These are phyloP conservation scores for Exophiala oligosperma DNA, from an alignment of 2,329 filamentous ascomycete species.

Conservation along the genomic window DNA sequence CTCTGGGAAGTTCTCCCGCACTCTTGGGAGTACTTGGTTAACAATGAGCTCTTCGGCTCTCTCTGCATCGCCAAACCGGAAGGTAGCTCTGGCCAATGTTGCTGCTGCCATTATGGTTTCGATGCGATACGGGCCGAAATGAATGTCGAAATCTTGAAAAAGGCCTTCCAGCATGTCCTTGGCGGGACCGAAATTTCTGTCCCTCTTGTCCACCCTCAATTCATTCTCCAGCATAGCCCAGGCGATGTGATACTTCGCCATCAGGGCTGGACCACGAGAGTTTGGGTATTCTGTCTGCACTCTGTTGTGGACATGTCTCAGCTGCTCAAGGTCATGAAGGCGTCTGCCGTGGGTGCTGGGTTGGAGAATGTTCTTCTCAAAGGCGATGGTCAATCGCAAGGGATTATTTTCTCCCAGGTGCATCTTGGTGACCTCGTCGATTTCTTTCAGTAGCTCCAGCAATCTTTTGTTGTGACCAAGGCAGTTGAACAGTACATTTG, in stretches of 20 bases:
- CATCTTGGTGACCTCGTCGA: conserved; percentile 10
- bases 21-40: conserved; percentile 7
- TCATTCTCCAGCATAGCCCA: conserved; percentile 23
- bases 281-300: conserved; percentile 4
- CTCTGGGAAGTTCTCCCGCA: conserved; percentile 16
- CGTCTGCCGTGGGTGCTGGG: not conserved
- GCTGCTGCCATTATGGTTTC: conserved; percentile 20
- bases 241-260: conserved; percentile 17
- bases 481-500: conserved; percentile 16
- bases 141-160: conserved; percentile 1
- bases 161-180: conserved; percentile 8
- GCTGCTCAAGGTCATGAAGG: conserved; percentile 9
- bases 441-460: conserved; percentile 8
- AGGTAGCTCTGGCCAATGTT: conserved; percentile 16
- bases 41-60: conserved; percentile 14
- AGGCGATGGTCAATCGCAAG: conserved; percentile 17
- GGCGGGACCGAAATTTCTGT: conserved; percentile 9
- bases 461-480: conserved; percentile 16
- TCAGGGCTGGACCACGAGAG: conserved; percentile 12
- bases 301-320: conserved; percentile 6
- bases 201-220: conserved; percentile 10
- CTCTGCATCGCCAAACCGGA: conserved; percentile 10
- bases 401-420: conserved; percentile 16
- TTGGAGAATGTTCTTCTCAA: conserved; percentile 17
- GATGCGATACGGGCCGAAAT: conserved; percentile 16